Base-by-base conservation (phyloP, 148 eudicot genomes). In the Chenopodium berlandieri region DNA sequence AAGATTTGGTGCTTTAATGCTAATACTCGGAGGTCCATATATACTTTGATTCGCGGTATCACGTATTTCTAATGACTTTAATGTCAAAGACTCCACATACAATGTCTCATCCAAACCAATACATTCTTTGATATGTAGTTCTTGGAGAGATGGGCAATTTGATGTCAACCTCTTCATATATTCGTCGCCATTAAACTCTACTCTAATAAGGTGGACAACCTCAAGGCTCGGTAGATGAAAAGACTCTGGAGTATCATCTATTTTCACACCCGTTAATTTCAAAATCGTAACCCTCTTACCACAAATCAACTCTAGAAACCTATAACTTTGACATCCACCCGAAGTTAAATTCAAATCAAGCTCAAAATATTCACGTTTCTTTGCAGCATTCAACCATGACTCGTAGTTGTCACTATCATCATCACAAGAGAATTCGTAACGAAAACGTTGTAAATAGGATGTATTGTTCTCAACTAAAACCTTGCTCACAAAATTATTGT, bases 401-500 rank as follows among this genome's bases (percentile, higher is more conserved):
- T 65, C 10, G 30, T 40, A 40, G 7, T 40, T 5, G 0, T 40
- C 44, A 40, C 1, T 40, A 40, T 22, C 75, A 50, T 20, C 31
- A 14, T 13, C 66, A 1, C 4, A 0, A 22, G 16, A 3, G 22
- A 69, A 22, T 34, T 7, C 0, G n/a, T 70, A 56, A 40, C 25
- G 0, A 40, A 78, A 78, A 52, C 32, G 68, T 44, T 56, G 68
- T 56, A 79, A 0, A 56, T 54, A 69, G 17, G 81, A 19, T 22
- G 34, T 34, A n/a, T 79, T 23, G 8, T 79, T 79, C 34, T 34
- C 66, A 34, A 70, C 2, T 3, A 79, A 52, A 31, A 79, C 75
- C 25, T 56, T 70, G 34, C 56, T 31, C 32, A 79, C 75, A 56
- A 79, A 79, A 17, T 65, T 79, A 31, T n/a, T 52, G 30, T 54